Evolutionary conservation across 2,329 filamentous ascomycete species (phyloP), one percentile per base, ranked within the genome.

Genomic region (Pyrenophora tritici-repentis): DNA sequence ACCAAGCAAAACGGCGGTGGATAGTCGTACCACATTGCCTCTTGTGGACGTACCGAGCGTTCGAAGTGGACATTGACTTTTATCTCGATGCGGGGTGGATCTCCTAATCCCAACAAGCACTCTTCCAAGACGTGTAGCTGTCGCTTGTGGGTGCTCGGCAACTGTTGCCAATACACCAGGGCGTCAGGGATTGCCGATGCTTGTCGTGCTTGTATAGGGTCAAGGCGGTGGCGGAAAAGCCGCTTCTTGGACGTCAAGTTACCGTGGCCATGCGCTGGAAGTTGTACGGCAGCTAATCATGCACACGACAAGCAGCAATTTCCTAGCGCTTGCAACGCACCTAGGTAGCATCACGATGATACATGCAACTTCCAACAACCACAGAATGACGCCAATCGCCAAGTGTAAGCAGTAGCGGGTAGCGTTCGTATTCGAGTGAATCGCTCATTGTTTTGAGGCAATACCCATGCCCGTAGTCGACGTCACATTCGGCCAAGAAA

Each of bases 361-460:
- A 31, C 42, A 39, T 43, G 6, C 26, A 6, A 33, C 10, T 29
- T 2, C 26, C 26, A 24, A 43, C 46, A 37, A 42, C 47, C 33
- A 47, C 54, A 35, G 42, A 39, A 43, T 41, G 35, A 32, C 34
- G 36, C 13, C 40, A 29, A 43, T 7, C 10, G 47, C 46, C 45
- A 41, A 47, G 38, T n/a, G 16, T 22, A 20, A 43, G 35, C 26
- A 26, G 16, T 10, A 29, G 13, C 9, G 49, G 49, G 34, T 20
- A 52, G 14, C 14, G 44, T 9, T 32, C 17, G 29, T 20, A 42
- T 44, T 29, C 26, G 13, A 10, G 36, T 62, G 56, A 58, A 62
- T 56, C 59, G 35, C 40, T 52, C 57, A 42, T 32, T 33, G 56
- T 65, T 61, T 65, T 55, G 48, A 55, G 24, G 20, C 12, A 24